phyloP scores from a whole-genome alignment of 2,329 filamentous ascomycete species.

The Sporothrix variecibatus region DNA sequence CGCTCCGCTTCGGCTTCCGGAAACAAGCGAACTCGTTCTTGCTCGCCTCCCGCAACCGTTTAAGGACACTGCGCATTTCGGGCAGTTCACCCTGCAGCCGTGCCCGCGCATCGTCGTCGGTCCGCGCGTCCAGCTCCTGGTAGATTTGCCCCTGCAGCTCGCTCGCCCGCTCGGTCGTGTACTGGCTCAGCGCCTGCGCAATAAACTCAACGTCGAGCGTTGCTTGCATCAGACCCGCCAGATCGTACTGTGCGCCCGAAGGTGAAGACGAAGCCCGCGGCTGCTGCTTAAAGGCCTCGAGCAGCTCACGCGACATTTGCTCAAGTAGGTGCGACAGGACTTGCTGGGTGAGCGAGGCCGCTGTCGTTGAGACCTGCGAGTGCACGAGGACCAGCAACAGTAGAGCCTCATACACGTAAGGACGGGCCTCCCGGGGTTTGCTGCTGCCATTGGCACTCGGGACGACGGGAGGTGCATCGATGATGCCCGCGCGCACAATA shows the following conservation, averaged over 20 bases:
- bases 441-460: conserved; percentile 64
- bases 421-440: conserved; percentile 70
- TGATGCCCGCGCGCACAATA: conserved; percentile 74
- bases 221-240: conserved; percentile 89
- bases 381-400: conserved; percentile 87
- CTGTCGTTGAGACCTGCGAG: conserved; percentile 81
- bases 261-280: conserved; percentile 32
- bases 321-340: conserved; percentile 87
- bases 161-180: conserved; percentile 79
- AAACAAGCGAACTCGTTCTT: conserved; percentile 89
- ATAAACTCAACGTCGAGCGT: conserved; percentile 97
- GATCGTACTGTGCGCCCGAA: conserved; percentile 55
- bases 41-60: conserved; percentile 77
- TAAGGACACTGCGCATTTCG: conserved; percentile 84
- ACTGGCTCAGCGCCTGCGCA: conserved; percentile 87
- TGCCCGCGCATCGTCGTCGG: conserved; percentile 80
- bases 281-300: conserved; percentile 73
- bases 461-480: conserved; percentile 47
- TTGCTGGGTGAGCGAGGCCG: conserved; percentile 72
- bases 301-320: conserved; percentile 75
- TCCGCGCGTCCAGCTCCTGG: conserved; percentile 83
- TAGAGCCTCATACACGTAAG: conserved; percentile 87
- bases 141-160: conserved; percentile 85
- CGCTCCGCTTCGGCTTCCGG: conserved; percentile 58
- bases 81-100: conserved; percentile 83